phyloP scores from a whole-genome alignment of 768 basidiomycete genomes.

The Suillus subalutaceus region DNA sequence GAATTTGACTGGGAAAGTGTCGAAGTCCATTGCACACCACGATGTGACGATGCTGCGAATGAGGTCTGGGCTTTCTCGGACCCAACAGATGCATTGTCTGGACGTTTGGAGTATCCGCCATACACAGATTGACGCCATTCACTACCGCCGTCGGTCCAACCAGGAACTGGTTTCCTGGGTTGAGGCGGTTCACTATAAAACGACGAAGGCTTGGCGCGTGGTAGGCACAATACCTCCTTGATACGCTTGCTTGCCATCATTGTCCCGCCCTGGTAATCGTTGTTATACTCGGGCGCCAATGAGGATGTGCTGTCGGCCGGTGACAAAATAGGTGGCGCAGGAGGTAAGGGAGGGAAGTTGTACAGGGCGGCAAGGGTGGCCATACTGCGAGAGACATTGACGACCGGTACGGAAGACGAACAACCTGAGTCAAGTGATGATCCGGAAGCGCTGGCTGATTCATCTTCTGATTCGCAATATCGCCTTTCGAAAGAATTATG shows the following conservation, averaged over 20 bases:
- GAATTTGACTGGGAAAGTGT: conserved; percentile 24
- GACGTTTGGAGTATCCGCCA: conserved; percentile 45
- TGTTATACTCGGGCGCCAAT: conserved; percentile 34
- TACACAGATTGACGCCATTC: conserved; percentile 73
- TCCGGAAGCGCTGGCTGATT: conserved; percentile 39
- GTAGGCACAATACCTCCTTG: conserved; percentile 46
- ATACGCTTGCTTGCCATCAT: conserved; percentile 72
- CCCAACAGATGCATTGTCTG: conserved; percentile 35
- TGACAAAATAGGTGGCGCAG: conserved; percentile 47
- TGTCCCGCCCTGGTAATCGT: conserved; percentile 58
- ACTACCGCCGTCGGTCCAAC: conserved; percentile 69
- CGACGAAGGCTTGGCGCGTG: conserved; percentile 38
- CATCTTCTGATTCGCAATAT: conserved; percentile 41
- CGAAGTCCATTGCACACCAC: conserved; percentile 52
- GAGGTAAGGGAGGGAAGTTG: conserved; percentile 57
- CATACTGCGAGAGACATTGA: conserved; percentile 33
- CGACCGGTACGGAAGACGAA: conserved; percentile 27
- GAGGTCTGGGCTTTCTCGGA: conserved; percentile 42
- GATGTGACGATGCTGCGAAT: conserved; percentile 54
- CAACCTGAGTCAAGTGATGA: conserved; percentile 41
- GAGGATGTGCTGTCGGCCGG: conserved; percentile 17
- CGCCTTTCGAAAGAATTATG: conserved; percentile 38
- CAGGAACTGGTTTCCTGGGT: conserved; percentile 50
- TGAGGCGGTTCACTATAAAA: conserved; percentile 37
- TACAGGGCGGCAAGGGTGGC: conserved; percentile 43